These are phyloP conservation scores for Colletotrichum siamense DNA, from an alignment of 2,329 filamentous ascomycete species.

Conservation along the genomic window DNA sequence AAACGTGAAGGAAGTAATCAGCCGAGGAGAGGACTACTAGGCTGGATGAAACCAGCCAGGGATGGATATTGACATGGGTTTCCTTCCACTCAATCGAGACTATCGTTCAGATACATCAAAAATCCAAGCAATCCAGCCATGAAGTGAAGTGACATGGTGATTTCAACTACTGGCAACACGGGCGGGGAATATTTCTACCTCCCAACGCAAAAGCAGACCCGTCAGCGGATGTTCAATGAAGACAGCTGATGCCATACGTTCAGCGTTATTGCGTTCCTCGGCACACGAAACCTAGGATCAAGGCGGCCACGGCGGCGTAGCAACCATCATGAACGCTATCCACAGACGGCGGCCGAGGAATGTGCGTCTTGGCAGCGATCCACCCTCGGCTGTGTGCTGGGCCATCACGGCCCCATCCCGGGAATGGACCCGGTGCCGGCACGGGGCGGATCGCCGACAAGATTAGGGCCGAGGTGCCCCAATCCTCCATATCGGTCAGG, in stretches of 20 bases:
- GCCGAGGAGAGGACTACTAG: conserved; percentile 84
- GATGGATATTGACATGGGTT: conserved; percentile 5
- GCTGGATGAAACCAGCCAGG: not conserved
- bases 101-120: conserved; percentile 16
- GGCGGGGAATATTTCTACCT: accelerated
- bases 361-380: not conserved
- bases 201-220: not conserved
- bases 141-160: not conserved
- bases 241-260: not conserved
- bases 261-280: accelerated
- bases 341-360: not conserved
- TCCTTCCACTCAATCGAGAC: conserved; percentile 12
- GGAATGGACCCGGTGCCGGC: not conserved
- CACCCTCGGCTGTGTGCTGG: not conserved
- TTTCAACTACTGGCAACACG: not conserved
- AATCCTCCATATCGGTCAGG: not conserved
- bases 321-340: not conserved
- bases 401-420: not conserved
- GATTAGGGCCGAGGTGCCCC: not conserved
- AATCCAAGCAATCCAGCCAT: conserved; percentile 5
- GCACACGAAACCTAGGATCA: not conserved
- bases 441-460: not conserved
- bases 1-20: conserved; percentile 86
- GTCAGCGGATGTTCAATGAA: not conserved
- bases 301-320: not conserved